Evolutionary conservation across 768 basidiomycete species (phyloP).

Genomic region (Gloeostereum incarnatum): DNA sequence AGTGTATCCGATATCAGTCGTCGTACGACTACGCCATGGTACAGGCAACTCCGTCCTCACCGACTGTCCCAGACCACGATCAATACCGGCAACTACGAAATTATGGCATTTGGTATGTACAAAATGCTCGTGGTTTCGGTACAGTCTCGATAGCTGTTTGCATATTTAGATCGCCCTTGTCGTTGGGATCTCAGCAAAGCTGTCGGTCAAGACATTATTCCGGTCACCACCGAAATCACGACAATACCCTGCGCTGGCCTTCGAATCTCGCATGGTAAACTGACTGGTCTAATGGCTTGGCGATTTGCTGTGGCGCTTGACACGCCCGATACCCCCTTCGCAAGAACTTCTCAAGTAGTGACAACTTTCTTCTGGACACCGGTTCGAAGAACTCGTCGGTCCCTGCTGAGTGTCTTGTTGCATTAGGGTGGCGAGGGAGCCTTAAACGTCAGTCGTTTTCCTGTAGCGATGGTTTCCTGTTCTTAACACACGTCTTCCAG

Average conservation of each 20-base stretch:
- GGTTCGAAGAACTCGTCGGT: constrained; percentile 11
- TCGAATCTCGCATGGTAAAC: constrained; percentile 13
- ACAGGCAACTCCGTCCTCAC: too few relatives aligned
- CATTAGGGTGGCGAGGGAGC: constrained; percentile 10
- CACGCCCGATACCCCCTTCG: background rate
- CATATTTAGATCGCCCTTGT: background rate
- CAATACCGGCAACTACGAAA: background rate
- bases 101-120: background rate
- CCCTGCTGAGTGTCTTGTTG: constrained; percentile 10
- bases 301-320: constrained; percentile 13
- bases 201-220: constrained; percentile 12
- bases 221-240: constrained; percentile 13
- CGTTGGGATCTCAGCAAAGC: constrained; percentile 13
- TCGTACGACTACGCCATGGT: background rate
- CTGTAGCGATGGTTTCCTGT: background rate
- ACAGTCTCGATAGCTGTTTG: too few relatives aligned
- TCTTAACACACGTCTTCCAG: constrained; percentile 2
- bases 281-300: constrained; percentile 17
- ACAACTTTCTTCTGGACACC: constrained; percentile 17
- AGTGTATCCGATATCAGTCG: background rate
- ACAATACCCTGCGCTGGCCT: constrained; percentile 17
- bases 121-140: too few relatives aligned
- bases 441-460: constrained; percentile 6
- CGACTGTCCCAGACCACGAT: background rate
- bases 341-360: background rate